Percentiles rank a stretch among this genome's conserved stretches.
phyloP scores from a whole-genome alignment of 805 yeast genomes.

The Pichia rugopelliculosa region DNA sequence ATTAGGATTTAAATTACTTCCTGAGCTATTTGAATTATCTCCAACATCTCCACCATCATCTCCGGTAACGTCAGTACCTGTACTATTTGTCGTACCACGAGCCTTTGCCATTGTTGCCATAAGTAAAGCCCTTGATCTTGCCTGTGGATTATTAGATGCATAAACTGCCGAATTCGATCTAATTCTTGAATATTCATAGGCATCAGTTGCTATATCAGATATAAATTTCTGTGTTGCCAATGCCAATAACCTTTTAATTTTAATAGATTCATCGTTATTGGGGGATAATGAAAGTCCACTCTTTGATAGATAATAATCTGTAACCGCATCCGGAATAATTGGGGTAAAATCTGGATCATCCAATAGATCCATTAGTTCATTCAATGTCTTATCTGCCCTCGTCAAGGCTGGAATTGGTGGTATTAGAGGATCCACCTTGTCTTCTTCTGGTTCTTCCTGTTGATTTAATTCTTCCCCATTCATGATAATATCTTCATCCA shows the following conservation, averaged over 20 bases:
- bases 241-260: slow-evolving; percentile 74
- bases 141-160: slow-evolving; percentile 78
- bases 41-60: slow-evolving; percentile 28
- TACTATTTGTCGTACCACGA: slow-evolving; percentile 12
- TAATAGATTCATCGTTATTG: neutral
- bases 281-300: slow-evolving; percentile 46
- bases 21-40: slow-evolving; percentile 18
- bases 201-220: slow-evolving; percentile 91
- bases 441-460: slow-evolving; percentile 1
- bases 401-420: slow-evolving; percentile 52
- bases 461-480: neutral
- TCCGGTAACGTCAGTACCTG: neutral
- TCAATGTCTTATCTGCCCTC: slow-evolving; percentile 71
- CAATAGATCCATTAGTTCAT: slow-evolving; percentile 81
- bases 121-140: slow-evolving; percentile 68
- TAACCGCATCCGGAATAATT: slow-evolving; percentile 92
- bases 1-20: slow-evolving; percentile 8
- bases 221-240: slow-evolving; percentile 94
- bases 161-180: slow-evolving; percentile 85
- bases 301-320: slow-evolving; percentile 75
- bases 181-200: slow-evolving; percentile 90
- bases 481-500: neutral
- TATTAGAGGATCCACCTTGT: slow-evolving; percentile 4
- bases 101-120: slow-evolving; percentile 43
- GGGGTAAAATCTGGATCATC: slow-evolving; percentile 95